Evolutionary conservation across 345 rosid genomes (phyloP).

Genomic region (Psidium guajava): DNA sequence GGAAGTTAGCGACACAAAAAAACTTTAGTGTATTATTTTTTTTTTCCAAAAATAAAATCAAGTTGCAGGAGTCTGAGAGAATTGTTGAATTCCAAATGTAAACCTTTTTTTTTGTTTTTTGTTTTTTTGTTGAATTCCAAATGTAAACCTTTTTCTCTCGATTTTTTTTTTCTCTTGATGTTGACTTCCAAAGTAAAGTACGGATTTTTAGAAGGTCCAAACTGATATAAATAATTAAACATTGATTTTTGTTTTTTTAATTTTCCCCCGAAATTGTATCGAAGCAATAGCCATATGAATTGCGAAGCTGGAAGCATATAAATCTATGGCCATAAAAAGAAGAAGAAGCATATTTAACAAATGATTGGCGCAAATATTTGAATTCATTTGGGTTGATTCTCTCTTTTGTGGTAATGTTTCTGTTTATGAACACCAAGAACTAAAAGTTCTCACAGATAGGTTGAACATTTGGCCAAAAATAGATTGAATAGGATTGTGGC

Average conservation of each 20-base stretch:
- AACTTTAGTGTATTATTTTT: not conserved
- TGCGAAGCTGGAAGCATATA: not conserved
- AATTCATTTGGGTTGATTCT: not conserved
- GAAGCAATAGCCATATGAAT: not conserved
- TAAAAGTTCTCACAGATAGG: not conserved
- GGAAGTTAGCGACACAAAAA: no score
- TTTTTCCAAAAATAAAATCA: not conserved
- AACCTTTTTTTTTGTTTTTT: no score
- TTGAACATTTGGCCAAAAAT: not conserved
- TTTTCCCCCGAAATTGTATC: not conserved
- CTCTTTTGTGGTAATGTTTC: not conserved
- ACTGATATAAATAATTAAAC: not conserved
- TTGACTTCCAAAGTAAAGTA: not conserved
- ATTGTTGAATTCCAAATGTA: not conserved
- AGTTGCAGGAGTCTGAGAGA: not conserved
- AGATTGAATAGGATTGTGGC: not conserved
- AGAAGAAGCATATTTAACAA: not conserved
- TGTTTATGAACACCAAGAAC: not conserved
- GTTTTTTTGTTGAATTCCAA: not conserved
- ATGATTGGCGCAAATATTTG: not conserved
- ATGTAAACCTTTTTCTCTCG: not conserved
- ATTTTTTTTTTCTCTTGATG: not conserved
- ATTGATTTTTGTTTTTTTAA: not conserved
- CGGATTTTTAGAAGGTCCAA: not conserved
- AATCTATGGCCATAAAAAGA: not conserved